A percentile compares a stretch with the other conserved stretches of the same genome.
These are phyloP conservation scores for Monosporascus sp. DNA, from an alignment of 2,329 filamentous ascomycete genomes.

Conservation along the genomic window DNA sequence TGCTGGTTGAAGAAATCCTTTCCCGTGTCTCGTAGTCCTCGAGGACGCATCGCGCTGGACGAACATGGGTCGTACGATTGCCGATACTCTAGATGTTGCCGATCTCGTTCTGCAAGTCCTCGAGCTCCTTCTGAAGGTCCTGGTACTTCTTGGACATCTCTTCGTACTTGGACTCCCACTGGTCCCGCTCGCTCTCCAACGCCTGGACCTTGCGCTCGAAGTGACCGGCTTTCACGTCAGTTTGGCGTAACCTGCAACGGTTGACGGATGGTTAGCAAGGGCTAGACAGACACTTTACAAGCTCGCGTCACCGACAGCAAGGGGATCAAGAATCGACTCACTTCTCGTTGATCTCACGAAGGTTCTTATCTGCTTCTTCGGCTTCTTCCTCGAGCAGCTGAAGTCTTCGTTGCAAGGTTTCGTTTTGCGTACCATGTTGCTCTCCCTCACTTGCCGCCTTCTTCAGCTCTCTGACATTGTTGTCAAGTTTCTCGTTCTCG, in stretches of 20 bases:
- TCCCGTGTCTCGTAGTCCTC: slow-evolving; percentile 3
- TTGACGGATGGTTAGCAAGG: background rate
- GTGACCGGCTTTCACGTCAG: slow-evolving; percentile 98
- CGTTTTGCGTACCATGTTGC: slow-evolving; percentile 82
- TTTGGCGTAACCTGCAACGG: slow-evolving; percentile 78
- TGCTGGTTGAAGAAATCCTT: slow-evolving; percentile 13
- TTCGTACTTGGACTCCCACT: slow-evolving; percentile 97
- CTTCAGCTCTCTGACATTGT: slow-evolving; percentile 79
- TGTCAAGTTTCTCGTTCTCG: slow-evolving; percentile 91
- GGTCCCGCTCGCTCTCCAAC: slow-evolving; percentile 83
- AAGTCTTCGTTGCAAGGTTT: slow-evolving; percentile 84
- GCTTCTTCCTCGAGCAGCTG: slow-evolving; percentile 97
- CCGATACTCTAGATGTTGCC: slow-evolving; percentile 67
- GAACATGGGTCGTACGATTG: background rate
- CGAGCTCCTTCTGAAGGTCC: slow-evolving; percentile 62
- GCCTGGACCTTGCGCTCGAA: slow-evolving; percentile 99
- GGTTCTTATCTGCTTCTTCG: slow-evolving; percentile 91
- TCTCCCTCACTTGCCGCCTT: slow-evolving; percentile 75
- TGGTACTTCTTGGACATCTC: slow-evolving; percentile 95
- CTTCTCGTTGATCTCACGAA: slow-evolving; percentile 98
- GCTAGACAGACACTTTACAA: no score
- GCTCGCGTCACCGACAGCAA: no score
- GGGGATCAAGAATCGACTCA: slow-evolving; percentile 44
- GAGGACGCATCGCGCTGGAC: background rate
- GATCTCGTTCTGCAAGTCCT: slow-evolving; percentile 87